Evolutionary conservation across 768 basidiomycete species (phyloP).

Genomic region (Galerina marginata): DNA sequence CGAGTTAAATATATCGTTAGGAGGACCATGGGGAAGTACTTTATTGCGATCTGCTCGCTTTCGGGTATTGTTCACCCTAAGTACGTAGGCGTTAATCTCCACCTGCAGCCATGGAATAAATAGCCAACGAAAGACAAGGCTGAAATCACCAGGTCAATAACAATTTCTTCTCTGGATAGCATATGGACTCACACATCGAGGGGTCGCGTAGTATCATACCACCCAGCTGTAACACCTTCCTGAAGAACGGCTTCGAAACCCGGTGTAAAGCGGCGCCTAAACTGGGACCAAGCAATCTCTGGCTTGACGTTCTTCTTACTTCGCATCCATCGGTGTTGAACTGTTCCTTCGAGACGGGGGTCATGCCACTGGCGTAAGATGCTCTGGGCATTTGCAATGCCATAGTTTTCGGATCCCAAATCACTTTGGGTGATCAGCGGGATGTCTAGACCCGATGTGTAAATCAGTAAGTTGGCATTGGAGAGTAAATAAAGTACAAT

Average conservation of each 20-base stretch:
- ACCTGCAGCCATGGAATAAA: constrained; percentile 15
- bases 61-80: constrained; percentile 2
- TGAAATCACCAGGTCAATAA: not conserved
- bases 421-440: too few species aligned
- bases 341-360: constrained; percentile 27
- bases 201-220: constrained; percentile 6
- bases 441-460: too few species aligned
- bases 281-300: constrained; percentile 43
- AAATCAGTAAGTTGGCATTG: too few species aligned
- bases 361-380: too few species aligned
- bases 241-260: constrained; percentile 36
- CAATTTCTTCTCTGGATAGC: not conserved
- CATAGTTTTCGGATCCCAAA: too few species aligned
- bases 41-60: constrained; percentile 11
- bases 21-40: constrained; percentile 9
- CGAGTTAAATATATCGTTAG: constrained; percentile 3
- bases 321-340: constrained; percentile 44
- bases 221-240: constrained; percentile 24
- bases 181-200: constrained; percentile 9
- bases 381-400: too few species aligned
- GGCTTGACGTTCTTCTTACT: constrained; percentile 42
- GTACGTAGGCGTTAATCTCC: constrained; percentile 8
- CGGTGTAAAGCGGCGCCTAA: constrained; percentile 38
- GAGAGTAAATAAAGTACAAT: too few species aligned
- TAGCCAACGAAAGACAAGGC: constrained; percentile 16